Base-by-base conservation (phyloP, 1,139 yeast species). In the Schizosaccharomyces versatilis region DNA sequence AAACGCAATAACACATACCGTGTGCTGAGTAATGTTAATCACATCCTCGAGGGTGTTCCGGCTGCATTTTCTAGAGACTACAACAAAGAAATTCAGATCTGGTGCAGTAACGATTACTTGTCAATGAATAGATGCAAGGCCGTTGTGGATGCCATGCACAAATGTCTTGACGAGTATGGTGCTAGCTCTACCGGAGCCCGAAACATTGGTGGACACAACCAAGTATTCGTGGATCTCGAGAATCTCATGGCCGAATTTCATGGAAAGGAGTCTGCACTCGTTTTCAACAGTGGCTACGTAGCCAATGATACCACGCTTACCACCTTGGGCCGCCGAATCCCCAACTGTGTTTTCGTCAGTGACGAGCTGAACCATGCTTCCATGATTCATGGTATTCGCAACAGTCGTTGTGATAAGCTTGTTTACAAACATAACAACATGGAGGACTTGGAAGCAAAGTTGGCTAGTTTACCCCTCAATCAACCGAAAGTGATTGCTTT, bases 131-230 rank as follows among this genome's bases (percentile, higher is more conserved):
- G 77, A 65, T 82, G 88, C 67, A 75, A 75, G 59, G 71, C 72
- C 57, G 90, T 90, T 52, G 71, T 84, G 59, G 70, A 75, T 36
- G 80, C 80, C 57, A 90, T 90, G 93, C 81, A 81, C 63, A 66
- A 73, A 54, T 81, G 94, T 32, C 75, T 90, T 68, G 84, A 82
- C 64, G 80, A 78, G 71, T 90, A 90, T 67, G 99, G 99, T 62
- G 82, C 95, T 12, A 98, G 98, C 63, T 95, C 98, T 14, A 98
- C 98, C 64, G 99, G 99, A 62, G 90, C 99, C 55, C 78, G 99
- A 66, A 90, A 90, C 71, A 90, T 90, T 67, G 98, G 98, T 1
- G 99, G 99, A 57, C 98, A 93, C 69, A 90, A 90, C 70, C 69
- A 72, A 58, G 90, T 83, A 64, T 94, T 97, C 24, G 79, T 90